Base-by-base conservation (phyloP, 148 eudicot species). In the Chenopodium suecicum region DNA sequence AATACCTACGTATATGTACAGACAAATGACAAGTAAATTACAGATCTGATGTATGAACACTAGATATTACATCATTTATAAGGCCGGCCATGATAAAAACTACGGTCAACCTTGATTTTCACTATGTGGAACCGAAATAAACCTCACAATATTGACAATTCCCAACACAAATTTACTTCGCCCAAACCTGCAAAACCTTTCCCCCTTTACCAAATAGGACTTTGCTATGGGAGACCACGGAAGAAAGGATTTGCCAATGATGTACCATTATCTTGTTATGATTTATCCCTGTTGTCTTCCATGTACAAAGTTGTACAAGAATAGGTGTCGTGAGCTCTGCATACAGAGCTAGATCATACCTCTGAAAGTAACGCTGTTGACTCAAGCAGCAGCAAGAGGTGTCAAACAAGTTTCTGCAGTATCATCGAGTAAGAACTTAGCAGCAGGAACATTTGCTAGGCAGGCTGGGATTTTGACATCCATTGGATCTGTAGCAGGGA, bases 401-500 rank as follows among this genome's bases (percentile, higher is more conserved):
- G 41, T 76, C 73, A 41, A 22, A 16, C 7, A 23, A 69, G 25
- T 60, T 25, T 72, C 41, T 63, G 86, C 85, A 31, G 80, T n/a
- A 79, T 65, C 80, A 80, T 90, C 89, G 79, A 93, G 65, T 83
- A 93, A 81, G 75, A 91, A 89, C 83, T 88, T 89, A 19, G 94
- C 97, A 69, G 92, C 94, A 72, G 97, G 90, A 80, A 86, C 81
- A 65, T 90, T 91, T 41, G 91, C 87, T 78, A 94, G 78, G 83
- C 85, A 85, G 65, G 87, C 58, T 19, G 98, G 98, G 23, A 89
- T 87, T 72, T 91, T 93, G 64, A 92, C 83, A 79, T 87, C 88
- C 86, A 91, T 81, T 84, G 93, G 98, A 77, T 94, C 98, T 19
- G 88, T 71, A 41, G 85, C 90, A 4, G 99, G 97, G 85, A 97